Evolutionary conservation across 1,284 basidiomycete genomes (phyloP), one percentile per base, ranked within the genome.

Genomic region (Rhodotorula sp.): DNA sequence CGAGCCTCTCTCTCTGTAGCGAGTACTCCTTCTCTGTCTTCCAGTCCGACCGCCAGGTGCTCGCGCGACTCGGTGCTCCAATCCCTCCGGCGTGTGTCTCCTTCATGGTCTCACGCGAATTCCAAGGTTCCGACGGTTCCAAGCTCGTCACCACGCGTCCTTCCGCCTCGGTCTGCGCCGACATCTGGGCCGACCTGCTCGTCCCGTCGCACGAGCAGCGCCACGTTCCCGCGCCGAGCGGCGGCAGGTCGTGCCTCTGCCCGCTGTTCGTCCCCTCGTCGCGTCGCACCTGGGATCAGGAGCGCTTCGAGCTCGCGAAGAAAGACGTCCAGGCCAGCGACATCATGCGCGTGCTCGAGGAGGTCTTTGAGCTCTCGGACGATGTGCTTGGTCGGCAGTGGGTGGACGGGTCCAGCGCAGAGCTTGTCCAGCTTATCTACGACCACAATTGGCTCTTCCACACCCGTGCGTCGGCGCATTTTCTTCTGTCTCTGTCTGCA

Each of bases 401-500:
- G 23, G 12, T 34, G 25, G n/a, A 13, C 23, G 53, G n/a, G 10
- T 7, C 16, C 1, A 14, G 13, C 21, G 57, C 59, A 7, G 46
- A 12, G 13, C 8, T 57, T 13, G 34, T 70, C 9, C 12, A n/a
- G 14, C 9, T 7, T 4, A 34, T 71, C 14, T 27, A 44, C 14
- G 21, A 14, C 41, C 4, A 25, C n/a, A 71, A 71, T 23, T 64
- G 65, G 61, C n/a, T 71, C 1, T 67, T 61, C 42, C 49, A 59
- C 58, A 17, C 34, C 13, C 65, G 69, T 67, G 55, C 17, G 61
- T 62, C 14, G 9, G 2, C 56, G n/a, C 16, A 19, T 25, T 54
- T 7, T 16, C 25, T 4, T 14, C 34, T n/a, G 14, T 14, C 52
- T 4, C 7, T 5, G 27, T 19, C n/a, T 12, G 53, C 14, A 34